Conservation (phyloP, 345 rosid species). For the Cardiospermum halicacabum region DNA sequence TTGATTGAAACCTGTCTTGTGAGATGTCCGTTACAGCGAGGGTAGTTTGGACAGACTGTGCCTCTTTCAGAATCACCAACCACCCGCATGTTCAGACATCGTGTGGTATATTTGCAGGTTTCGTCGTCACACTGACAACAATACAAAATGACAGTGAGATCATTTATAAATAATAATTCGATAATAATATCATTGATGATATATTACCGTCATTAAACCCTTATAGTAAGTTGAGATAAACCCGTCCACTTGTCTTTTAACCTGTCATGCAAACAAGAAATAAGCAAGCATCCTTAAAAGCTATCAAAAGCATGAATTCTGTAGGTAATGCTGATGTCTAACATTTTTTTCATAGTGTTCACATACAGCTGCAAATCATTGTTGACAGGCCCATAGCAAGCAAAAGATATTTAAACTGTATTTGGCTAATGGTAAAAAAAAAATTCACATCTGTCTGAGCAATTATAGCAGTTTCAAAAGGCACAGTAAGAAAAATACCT, state of each 20-base stretch:
- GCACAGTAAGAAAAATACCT: constrained; percentile 37
- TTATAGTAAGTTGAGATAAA: constrained; percentile 74
- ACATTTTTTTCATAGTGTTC: background rate
- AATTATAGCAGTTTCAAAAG: background rate
- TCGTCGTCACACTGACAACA: constrained; percentile 89
- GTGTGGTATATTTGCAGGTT: constrained; percentile 78
- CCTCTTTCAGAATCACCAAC: no score
- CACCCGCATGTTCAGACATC: constrained; percentile 56
- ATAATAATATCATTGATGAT: constrained; percentile 8
- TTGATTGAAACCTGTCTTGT: constrained; percentile 51
- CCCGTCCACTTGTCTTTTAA: constrained; percentile 71
- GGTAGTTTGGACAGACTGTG: constrained; percentile 95
- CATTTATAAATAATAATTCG: no score
- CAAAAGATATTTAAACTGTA: background rate
- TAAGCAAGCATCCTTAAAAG: constrained; percentile 5
- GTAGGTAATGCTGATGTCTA: no score
- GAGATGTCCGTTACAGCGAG: constrained; percentile 82
- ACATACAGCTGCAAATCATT: background rate
- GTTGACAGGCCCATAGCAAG: background rate
- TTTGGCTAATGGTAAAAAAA: background rate
- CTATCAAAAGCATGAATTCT: background rate
- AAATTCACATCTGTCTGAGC: background rate
- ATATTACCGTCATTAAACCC: constrained; percentile 82
- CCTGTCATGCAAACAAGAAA: constrained; percentile 42
- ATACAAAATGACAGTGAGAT: constrained; percentile 1